Conservation (phyloP, 306 rosid genomes). For the Vigna mungo region DNA sequence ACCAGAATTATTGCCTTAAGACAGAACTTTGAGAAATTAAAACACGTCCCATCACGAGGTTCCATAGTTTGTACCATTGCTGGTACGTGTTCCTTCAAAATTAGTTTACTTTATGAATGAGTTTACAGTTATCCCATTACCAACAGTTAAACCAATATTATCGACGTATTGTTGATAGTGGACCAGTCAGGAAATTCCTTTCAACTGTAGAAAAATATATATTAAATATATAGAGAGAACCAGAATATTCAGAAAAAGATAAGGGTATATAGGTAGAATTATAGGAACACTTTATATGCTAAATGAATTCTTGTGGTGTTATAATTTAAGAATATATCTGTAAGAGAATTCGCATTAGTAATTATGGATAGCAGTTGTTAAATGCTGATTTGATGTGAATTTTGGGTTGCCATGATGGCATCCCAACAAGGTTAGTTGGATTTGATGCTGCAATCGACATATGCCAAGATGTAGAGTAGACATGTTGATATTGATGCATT, state of each 20-base stretch:
- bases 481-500: neutral
- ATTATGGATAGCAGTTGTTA: constrained; percentile 28
- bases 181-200: constrained; percentile 10
- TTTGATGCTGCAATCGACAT: constrained; percentile 21
- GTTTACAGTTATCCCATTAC: constrained; percentile 38
- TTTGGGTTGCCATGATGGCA: constrained; percentile 18
- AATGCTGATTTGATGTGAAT: constrained; percentile 22
- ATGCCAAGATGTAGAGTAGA: neutral
- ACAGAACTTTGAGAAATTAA: constrained; percentile 1
- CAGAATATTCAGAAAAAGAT: constrained; percentile 28
- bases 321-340: constrained; percentile 3
- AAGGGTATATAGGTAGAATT: neutral
- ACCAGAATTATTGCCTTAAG: constrained; percentile 9
- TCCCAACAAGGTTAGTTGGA: constrained; percentile 30
- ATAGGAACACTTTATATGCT: neutral
- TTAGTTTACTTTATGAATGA: neutral
- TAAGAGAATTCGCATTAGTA: constrained; percentile 10
- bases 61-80: constrained; percentile 34
- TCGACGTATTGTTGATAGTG: neutral
- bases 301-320: constrained; percentile 9
- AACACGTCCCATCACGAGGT: constrained; percentile 15
- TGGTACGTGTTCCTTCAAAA: constrained; percentile 9
- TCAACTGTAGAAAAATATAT: neutral
- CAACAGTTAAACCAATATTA: constrained; percentile 29
- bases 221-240: constrained; percentile 19